Conservation (phyloP, 495 filamentous ascomycete genomes). For the Cercophora sp. region DNA sequence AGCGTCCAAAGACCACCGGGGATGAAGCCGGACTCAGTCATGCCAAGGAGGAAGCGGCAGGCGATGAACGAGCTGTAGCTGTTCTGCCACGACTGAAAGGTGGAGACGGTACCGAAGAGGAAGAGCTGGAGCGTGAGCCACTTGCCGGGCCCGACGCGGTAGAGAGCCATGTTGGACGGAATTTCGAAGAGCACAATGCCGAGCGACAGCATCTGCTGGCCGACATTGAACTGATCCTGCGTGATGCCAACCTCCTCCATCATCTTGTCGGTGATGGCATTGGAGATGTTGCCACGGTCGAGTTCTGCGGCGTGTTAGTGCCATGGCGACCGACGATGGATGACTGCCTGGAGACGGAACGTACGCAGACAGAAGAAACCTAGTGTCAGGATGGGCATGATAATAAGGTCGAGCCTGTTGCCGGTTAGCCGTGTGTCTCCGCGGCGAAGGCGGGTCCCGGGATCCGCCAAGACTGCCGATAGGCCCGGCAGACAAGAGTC, state of each 20-base stretch:
- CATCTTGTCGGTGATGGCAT: conserved; percentile 36
- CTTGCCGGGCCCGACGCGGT: conserved; percentile 53
- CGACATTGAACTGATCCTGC: conserved; percentile 57
- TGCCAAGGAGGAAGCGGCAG: conserved; percentile 50
- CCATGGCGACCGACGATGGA: too few relatives aligned
- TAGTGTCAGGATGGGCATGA: conserved; percentile 48
- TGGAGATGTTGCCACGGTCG: conserved; percentile 28
- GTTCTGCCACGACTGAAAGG: conserved; percentile 56
- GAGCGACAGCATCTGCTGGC: conserved; percentile 51
- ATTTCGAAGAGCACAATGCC: conserved; percentile 59
- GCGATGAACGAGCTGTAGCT: conserved; percentile 46
- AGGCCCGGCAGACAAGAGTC: not conserved
- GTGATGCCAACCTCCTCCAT: conserved; percentile 50
- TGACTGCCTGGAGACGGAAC: too few relatives aligned
- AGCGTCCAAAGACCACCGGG: conserved; percentile 58
- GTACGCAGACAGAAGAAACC: conserved; percentile 55
- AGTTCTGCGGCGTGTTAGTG: too few relatives aligned
- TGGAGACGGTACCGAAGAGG: conserved; percentile 54
- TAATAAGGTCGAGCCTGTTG: conserved; percentile 46
- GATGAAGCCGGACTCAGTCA: conserved; percentile 57
- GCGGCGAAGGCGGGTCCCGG: not conserved
- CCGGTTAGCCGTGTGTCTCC: not conserved
- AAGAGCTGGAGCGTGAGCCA: conserved; percentile 58
- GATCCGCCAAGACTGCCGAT: conserved; percentile 10
- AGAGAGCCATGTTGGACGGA: conserved; percentile 54